Evolutionary conservation across 2,329 filamentous ascomycete species (phyloP).

Genomic region (Botrytis deweyae): DNA sequence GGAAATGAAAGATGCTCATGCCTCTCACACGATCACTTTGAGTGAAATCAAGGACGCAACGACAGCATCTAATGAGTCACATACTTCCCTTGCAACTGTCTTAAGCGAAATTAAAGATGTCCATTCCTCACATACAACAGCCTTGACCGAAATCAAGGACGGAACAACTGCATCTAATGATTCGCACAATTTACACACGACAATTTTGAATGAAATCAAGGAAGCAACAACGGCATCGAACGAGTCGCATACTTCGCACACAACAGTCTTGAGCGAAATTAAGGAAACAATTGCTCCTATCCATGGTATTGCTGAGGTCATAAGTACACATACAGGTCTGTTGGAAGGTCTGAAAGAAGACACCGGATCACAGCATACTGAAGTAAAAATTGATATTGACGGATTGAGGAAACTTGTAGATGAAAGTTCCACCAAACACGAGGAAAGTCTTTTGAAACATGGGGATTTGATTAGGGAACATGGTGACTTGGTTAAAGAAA

Average conservation of each 20-base stretch:
- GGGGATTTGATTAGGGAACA: constrained; percentile 27
- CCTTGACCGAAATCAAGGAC: constrained; percentile 21
- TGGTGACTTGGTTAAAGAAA: constrained; percentile 28
- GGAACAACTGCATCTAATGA: too few species aligned
- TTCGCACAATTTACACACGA: constrained; percentile 5
- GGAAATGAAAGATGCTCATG: constrained; percentile 26
- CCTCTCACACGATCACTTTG: neutral
- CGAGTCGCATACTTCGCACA: constrained; percentile 23
- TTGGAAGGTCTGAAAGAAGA: constrained; percentile 28
- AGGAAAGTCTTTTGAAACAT: constrained; percentile 26
- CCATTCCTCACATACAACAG: constrained; percentile 19
- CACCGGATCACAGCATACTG: constrained; percentile 22
- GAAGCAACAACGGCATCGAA: constrained; percentile 27
- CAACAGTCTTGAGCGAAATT: constrained; percentile 21
- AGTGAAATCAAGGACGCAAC: too few species aligned
- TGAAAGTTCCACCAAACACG: constrained; percentile 25
- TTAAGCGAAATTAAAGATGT: too few species aligned
- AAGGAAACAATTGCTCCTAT: neutral
- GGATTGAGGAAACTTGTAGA: constrained; percentile 31
- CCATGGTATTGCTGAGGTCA: neutral
- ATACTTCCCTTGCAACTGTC: too few species aligned
- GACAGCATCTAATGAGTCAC: too few species aligned
- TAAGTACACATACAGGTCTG: constrained; percentile 25
- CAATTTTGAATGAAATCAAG: constrained; percentile 29
- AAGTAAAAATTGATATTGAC: constrained; percentile 29